Evolutionary conservation across 805 yeast genomes (phyloP).

Genomic region (Metschnikowia arizonensis): DNA sequence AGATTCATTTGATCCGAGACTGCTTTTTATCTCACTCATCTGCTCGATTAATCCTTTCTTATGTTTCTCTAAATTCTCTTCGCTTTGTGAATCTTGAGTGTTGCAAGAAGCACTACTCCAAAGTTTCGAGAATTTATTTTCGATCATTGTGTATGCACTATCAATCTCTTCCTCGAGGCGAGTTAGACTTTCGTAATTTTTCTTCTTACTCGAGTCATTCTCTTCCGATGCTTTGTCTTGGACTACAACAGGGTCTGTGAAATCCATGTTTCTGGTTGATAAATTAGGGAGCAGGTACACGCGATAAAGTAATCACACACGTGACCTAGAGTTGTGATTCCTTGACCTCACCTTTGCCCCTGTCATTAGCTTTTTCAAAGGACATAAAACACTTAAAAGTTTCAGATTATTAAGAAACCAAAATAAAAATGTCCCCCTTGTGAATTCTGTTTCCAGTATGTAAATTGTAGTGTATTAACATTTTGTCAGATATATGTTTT

Average conservation of each 20-base stretch:
- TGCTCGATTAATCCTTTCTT: constrained; percentile 27
- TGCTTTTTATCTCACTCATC: constrained; percentile 26
- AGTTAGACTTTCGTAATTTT: constrained; percentile 2
- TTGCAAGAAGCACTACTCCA: constrained; percentile 34
- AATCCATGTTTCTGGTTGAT: constrained; percentile 25
- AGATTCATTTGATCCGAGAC: constrained; percentile 14
- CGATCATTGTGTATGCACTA: constrained; percentile 44
- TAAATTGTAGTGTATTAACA: background rate
- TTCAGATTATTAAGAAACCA: background rate
- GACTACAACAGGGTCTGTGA: constrained; percentile 27
- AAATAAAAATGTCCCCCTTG: background rate
- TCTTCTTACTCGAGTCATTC: background rate
- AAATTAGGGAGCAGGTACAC: background rate
- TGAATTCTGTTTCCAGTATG: background rate
- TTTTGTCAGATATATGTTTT: background rate
- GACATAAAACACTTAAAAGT: background rate
- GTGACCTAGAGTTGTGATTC: background rate
- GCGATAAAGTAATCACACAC: background rate
- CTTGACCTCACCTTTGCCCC: too few species aligned
- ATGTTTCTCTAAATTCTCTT: constrained; percentile 26
- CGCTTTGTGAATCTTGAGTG: constrained; percentile 30
- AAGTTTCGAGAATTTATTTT: constrained; percentile 41
- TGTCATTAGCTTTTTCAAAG: background rate
- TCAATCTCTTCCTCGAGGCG: constrained; percentile 51
- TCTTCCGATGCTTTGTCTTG: constrained; percentile 12